Conservation (phyloP, 805 yeast genomes). For the Yarrowia sp. region DNA sequence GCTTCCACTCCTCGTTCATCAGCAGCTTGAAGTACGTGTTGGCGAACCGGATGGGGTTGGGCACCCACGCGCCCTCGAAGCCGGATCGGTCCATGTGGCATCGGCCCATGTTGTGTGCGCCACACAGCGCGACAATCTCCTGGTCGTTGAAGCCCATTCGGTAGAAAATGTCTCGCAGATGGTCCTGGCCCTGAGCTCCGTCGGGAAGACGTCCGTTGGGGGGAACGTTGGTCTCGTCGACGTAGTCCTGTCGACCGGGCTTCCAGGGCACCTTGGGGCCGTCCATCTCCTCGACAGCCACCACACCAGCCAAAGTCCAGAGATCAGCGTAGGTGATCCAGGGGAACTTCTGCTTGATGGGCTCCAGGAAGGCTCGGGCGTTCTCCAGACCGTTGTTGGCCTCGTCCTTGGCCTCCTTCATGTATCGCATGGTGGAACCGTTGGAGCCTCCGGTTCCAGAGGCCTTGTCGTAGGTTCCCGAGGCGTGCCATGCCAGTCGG, state of each 20-base stretch:
- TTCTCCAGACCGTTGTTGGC: constrained; percentile 51
- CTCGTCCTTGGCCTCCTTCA: constrained; percentile 46
- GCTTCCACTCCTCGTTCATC: constrained; percentile 56
- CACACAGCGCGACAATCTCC: constrained; percentile 61
- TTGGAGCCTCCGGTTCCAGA: constrained; percentile 53
- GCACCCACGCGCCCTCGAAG: constrained; percentile 89
- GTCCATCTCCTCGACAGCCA: constrained; percentile 59
- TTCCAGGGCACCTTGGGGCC: constrained; percentile 77
- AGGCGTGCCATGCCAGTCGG: constrained; percentile 82
- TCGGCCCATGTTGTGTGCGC: constrained; percentile 64
- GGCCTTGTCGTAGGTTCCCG: constrained; percentile 71
- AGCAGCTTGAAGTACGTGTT: constrained; percentile 69
- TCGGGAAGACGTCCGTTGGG: constrained; percentile 63
- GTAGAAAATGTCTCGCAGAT: constrained; percentile 53
- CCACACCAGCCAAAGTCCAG: constrained; percentile 71
- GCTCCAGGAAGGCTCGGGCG: constrained; percentile 57
- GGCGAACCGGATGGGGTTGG: constrained; percentile 67
- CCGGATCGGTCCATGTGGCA: constrained; percentile 67
- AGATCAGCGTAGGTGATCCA: constrained; percentile 64
- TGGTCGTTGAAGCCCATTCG: constrained; percentile 61
- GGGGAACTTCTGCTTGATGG: constrained; percentile 55
- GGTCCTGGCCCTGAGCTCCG: constrained; percentile 54
- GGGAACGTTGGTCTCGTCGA: constrained; percentile 54
- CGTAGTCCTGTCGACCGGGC: constrained; percentile 64
- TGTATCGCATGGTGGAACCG: constrained; percentile 55